phyloP scores from a whole-genome alignment of 208 protist genomes.

The Leishmania aethiopica region DNA sequence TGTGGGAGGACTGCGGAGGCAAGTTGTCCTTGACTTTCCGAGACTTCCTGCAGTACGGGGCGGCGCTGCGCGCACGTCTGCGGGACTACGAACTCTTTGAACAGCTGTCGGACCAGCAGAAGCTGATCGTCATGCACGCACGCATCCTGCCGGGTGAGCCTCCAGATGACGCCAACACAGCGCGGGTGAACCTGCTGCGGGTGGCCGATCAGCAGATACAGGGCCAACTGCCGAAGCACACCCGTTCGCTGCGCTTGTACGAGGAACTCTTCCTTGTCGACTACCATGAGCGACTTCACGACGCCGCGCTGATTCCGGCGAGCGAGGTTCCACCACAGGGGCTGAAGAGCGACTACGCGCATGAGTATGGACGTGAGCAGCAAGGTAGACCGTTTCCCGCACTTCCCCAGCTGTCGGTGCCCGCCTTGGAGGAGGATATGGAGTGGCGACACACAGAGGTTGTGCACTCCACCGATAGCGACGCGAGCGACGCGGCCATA shows the following conservation, averaged over 20 bases:
- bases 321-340: constrained; percentile 30
- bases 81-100: constrained; percentile 58
- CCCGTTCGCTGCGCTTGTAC: constrained; percentile 55
- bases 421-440: constrained; percentile 30
- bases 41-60: constrained; percentile 63
- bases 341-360: constrained; percentile 23
- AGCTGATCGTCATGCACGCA: constrained; percentile 47
- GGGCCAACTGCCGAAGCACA: constrained; percentile 12
- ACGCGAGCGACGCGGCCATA: neutral
- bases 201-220: constrained; percentile 32
- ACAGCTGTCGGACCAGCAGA: constrained; percentile 40
- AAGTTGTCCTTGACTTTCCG: constrained; percentile 51
- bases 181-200: constrained; percentile 40
- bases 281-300: constrained; percentile 52
- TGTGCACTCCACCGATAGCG: neutral
- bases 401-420: constrained; percentile 18
- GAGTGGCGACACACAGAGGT: constrained; percentile 25
- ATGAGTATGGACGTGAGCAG: constrained; percentile 25
- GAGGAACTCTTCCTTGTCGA: constrained; percentile 66
- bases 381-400: neutral
- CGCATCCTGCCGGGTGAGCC: constrained; percentile 45
- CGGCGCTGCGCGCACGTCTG: constrained; percentile 47
- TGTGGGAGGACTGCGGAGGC: constrained; percentile 68
- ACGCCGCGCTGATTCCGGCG: constrained; percentile 32
- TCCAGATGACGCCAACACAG: constrained; percentile 20